These are phyloP conservation scores for Hypoxylon sp. DNA, from an alignment of 2,329 filamentous ascomycete genomes.

Conservation along the genomic window DNA sequence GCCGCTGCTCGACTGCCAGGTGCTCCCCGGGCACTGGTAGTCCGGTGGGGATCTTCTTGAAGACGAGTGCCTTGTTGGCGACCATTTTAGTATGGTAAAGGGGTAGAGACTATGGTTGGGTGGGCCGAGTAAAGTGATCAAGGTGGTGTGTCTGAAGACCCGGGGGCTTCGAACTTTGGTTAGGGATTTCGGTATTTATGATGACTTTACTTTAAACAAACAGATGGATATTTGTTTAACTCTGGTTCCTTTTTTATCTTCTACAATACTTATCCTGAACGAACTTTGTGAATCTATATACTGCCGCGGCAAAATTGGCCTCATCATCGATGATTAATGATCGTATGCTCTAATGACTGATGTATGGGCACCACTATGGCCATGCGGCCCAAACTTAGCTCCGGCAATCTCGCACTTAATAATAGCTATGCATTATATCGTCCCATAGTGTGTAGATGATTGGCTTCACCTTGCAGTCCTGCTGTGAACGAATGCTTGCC, in stretches of 20 bases:
- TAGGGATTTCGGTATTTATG: not conserved
- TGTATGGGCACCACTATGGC: not conserved
- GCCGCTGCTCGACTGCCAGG: conserved; percentile 71
- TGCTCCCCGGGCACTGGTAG: conserved; percentile 76
- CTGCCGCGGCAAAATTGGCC: not conserved
- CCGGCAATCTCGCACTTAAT: conserved; percentile 1
- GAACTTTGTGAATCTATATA: not conserved
- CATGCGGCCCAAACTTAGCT: not conserved
- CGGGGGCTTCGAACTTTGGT: not conserved
- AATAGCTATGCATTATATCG: not conserved
- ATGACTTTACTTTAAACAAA: not conserved
- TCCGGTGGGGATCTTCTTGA: conserved; percentile 73
- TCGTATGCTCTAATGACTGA: conserved; percentile 8
- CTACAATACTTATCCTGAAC: not conserved
- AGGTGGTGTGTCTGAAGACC: not conserved
- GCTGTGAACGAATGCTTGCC: no score
- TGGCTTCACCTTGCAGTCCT: not conserved
- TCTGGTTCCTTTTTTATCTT: not conserved
- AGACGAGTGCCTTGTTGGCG: conserved; percentile 78
- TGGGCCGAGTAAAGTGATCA: not conserved
- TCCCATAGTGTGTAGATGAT: not conserved
- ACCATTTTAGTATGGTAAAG: conserved; percentile 57
- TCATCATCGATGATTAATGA: not conserved
- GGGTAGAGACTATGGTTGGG: not conserved
- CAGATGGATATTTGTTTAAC: not conserved